phyloP scores from a whole-genome alignment of 306 rosid species.

The Ziziphus jujuba region DNA sequence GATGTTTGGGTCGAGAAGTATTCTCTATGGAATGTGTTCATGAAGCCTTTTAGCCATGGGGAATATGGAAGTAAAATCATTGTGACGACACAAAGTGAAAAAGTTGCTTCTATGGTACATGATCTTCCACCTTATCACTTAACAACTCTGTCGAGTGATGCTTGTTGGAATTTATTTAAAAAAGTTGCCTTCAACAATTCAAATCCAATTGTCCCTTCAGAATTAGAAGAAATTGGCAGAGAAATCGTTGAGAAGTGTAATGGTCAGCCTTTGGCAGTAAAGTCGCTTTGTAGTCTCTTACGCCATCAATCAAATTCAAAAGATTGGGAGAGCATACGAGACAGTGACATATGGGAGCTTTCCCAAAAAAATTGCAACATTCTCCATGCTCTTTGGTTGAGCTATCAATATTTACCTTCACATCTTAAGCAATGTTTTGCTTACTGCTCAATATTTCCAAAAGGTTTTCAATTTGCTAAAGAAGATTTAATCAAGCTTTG shows the following conservation, averaged over 20 bases:
- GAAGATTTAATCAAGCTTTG: constrained; percentile 25
- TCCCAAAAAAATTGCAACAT: background rate
- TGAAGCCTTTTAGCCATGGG: background rate
- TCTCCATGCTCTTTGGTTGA: constrained; percentile 6
- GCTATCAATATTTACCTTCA: constrained; percentile 23
- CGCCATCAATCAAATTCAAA: background rate
- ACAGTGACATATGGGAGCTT: constrained; percentile 1
- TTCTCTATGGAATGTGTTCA: background rate
- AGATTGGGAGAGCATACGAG: background rate
- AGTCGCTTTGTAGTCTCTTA: background rate
- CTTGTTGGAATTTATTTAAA: constrained; percentile 6
- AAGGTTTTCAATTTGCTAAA: constrained; percentile 20
- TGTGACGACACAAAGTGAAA: constrained; percentile 9
- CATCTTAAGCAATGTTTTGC: too few species aligned
- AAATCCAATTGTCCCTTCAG: background rate
- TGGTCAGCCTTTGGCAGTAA: constrained; percentile 21
- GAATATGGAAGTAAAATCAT: constrained; percentile 9
- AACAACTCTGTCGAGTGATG: background rate
- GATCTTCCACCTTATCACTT: background rate
- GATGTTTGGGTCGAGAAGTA: constrained; percentile 2
- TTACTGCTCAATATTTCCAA: constrained; percentile 29
- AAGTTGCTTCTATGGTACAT: background rate
- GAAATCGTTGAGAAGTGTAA: constrained; percentile 22
- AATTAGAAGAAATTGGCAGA: constrained; percentile 14
- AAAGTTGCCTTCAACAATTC: background rate